phyloP scores from a whole-genome alignment of 2,329 filamentous ascomycete species.

The Ophiostoma triangulosporum region DNA sequence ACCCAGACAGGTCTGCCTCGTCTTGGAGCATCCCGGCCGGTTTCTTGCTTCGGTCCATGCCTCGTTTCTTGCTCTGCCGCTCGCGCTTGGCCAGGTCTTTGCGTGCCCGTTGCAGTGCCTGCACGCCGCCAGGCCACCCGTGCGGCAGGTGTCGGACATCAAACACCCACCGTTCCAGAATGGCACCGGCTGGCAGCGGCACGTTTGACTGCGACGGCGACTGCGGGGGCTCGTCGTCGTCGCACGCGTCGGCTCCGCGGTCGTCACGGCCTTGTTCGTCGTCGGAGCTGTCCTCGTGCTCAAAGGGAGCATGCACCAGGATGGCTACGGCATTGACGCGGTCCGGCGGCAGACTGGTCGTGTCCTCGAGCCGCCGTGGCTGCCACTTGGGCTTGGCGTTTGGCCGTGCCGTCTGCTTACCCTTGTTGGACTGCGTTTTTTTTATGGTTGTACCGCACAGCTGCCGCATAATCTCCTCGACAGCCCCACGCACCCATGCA shows the following conservation, averaged over 20 bases:
- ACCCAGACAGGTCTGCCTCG: background rate
- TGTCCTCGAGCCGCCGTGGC: background rate
- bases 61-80: background rate
- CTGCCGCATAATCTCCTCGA: conserved; percentile 57
- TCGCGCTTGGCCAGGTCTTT: conserved; percentile 7
- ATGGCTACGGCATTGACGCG: conserved; percentile 10
- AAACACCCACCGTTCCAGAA: conserved; percentile 50
- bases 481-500: conserved; percentile 71
- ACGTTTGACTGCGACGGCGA: background rate
- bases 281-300: background rate
- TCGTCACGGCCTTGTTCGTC: background rate
- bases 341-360: background rate
- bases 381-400: background rate
- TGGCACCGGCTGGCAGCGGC: conserved; percentile 20
- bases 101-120: conserved; percentile 19
- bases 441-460: conserved; percentile 36
- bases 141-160: conserved; percentile 39
- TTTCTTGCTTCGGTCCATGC: background rate
- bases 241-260: background rate
- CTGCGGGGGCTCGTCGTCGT: background rate
- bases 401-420: background rate
- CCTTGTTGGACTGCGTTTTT: background rate
- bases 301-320: conserved; percentile 12
- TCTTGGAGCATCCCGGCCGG: background rate
- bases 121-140: conserved; percentile 24